Conservation (phyloP, 1,284 basidiomycete genomes). For the Neotropicomus parvogracilis region DNA sequence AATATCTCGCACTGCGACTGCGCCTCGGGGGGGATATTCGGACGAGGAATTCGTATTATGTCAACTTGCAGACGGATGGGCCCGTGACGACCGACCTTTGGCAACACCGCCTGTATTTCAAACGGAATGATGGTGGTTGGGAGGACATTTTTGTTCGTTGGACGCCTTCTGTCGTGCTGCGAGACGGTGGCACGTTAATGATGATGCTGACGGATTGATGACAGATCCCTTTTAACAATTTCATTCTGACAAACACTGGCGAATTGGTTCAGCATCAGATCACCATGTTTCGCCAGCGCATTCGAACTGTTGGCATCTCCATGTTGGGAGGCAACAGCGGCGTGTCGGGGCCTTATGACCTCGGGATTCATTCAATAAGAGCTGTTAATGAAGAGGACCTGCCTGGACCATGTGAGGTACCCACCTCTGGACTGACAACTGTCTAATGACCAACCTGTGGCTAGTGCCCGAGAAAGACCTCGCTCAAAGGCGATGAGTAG, state of each 20-base stretch:
- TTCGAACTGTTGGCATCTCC: conserved; percentile 82
- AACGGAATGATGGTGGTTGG: conserved; percentile 70
- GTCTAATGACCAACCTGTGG: neutral
- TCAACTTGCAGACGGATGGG: conserved; percentile 85
- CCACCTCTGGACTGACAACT: neutral
- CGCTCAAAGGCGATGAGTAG: conserved; percentile 30
- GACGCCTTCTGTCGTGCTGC: neutral
- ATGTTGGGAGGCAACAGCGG: conserved; percentile 76
- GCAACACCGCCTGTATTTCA: conserved; percentile 84
- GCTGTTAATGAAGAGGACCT: conserved; percentile 56
- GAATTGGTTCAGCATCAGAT: conserved; percentile 68
- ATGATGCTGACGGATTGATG: conserved; percentile 5
- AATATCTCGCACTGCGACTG: conserved; percentile 75
- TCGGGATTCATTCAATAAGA: conserved; percentile 70
- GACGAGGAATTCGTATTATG: conserved; percentile 77
- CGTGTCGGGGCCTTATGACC: conserved; percentile 67
- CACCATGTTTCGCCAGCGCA: conserved; percentile 68
- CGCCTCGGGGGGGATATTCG: conserved; percentile 66
- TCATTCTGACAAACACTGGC: conserved; percentile 82
- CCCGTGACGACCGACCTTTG: conserved; percentile 78
- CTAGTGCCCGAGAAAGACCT: conserved; percentile 33
- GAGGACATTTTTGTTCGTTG: conserved; percentile 76
- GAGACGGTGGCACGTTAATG: neutral
- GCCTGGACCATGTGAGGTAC: conserved; percentile 38
- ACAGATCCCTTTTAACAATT: conserved; percentile 78